A percentile compares a stretch with the other conserved stretches of the same genome.
Evolutionary conservation across 2,329 filamentous ascomycete species (phyloP).

Genomic region (Cercospora zeae-maydis): DNA sequence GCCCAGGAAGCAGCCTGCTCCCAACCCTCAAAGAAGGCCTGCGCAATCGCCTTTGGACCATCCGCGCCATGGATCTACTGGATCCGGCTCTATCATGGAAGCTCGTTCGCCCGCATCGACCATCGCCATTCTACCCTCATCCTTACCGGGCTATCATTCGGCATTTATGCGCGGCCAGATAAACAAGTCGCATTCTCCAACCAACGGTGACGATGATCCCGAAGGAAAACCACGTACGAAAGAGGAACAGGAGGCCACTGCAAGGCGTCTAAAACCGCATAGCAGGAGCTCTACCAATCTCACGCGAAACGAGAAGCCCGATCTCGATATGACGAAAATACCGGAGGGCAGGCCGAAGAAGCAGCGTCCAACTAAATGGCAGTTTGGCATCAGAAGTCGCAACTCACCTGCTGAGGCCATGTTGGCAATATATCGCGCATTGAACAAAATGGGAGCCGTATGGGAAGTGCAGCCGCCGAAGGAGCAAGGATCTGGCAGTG

Average conservation of each 20-base stretch:
- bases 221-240: slow-evolving; percentile 41
- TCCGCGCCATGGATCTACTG: slow-evolving; percentile 44
- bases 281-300: slow-evolving; percentile 57
- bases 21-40: slow-evolving; percentile 13
- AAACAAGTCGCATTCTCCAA: slow-evolving; percentile 36
- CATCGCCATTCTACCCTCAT: slow-evolving; percentile 86
- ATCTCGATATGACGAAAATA: slow-evolving; percentile 52
- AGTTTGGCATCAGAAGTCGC: slow-evolving; percentile 92
- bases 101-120: slow-evolving; percentile 61
- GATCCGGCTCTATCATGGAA: slow-evolving; percentile 38
- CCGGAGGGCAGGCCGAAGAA: slow-evolving; percentile 58
- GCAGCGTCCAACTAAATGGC: slow-evolving; percentile 82
- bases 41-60: slow-evolving; percentile 35
- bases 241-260: slow-evolving; percentile 74
- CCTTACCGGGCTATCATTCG: slow-evolving; percentile 82
- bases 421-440: slow-evolving; percentile 88
- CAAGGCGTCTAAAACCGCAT: slow-evolving; percentile 79
- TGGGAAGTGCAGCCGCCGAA: slow-evolving; percentile 61
- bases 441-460: slow-evolving; percentile 80
- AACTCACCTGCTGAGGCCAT: slow-evolving; percentile 94
- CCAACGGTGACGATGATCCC: slow-evolving; percentile 29
- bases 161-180: slow-evolving; percentile 74
- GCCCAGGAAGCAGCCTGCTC: slow-evolving; percentile 32
- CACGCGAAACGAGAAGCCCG: slow-evolving; percentile 42
- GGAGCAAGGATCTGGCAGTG: slow-evolving; percentile 38